phyloP scores from a whole-genome alignment of 192 early-diverging fungal genomes.

The Chytriomyces confervae region DNA sequence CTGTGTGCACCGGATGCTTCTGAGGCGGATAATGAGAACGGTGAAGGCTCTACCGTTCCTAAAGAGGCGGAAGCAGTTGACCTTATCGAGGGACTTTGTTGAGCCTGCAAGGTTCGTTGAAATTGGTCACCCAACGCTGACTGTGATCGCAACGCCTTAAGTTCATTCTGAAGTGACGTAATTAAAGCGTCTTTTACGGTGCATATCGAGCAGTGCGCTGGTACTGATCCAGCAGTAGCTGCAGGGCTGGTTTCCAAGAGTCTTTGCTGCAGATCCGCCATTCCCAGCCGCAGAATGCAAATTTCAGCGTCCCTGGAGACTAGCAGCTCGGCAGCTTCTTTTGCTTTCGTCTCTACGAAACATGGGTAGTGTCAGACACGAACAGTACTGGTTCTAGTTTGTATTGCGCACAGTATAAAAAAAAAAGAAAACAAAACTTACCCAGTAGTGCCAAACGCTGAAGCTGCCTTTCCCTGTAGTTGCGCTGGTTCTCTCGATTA shows the following conservation, averaged over 20 bases:
- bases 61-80: no score
- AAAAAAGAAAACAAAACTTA: background rate
- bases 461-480: background rate
- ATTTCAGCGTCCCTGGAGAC: background rate
- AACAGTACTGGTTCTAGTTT: background rate
- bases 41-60: no score
- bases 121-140: no score
- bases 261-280: background rate
- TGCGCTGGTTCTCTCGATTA: background rate
- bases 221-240: no score
- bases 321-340: background rate
- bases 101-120: no score
- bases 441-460: background rate
- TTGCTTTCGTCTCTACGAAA: background rate
- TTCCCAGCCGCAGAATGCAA: background rate
- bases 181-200: no score
- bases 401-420: background rate
- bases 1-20: background rate
- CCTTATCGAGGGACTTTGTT: no score
- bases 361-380: background rate
- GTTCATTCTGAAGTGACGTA: no score
- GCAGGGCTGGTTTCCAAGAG: no score
- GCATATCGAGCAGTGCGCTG: no score
- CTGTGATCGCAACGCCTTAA: no score
- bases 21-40: no score